A percentile compares a stretch with the other conserved stretches of the same genome.
Evolutionary conservation across 352 stramenopile species (phyloP).

Genomic region (Pythium biforme): DNA sequence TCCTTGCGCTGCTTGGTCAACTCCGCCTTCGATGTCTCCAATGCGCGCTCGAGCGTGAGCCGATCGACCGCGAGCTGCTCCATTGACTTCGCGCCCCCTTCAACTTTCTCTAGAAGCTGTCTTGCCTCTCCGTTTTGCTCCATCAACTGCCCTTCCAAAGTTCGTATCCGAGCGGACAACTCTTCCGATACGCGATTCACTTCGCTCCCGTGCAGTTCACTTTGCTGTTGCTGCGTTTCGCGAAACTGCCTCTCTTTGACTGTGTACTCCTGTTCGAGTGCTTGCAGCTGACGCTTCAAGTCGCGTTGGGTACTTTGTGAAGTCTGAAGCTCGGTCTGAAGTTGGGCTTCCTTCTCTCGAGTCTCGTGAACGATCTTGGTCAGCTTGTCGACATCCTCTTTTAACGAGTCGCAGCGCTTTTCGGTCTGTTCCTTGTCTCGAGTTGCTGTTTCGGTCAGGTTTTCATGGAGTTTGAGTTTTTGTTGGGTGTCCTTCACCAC

Average conservation of each 20-base stretch:
- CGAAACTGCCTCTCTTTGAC: conserved; percentile 10
- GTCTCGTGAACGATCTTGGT: not conserved
- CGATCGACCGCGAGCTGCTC: conserved; percentile 28
- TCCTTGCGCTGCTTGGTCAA: conserved; percentile 50
- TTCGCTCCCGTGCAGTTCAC: conserved; percentile 11
- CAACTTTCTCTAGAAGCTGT: conserved; percentile 15
- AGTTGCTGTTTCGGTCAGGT: conserved; percentile 27
- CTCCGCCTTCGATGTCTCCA: conserved; percentile 38
- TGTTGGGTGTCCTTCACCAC: conserved; percentile 39
- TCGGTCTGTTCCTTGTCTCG: conserved; percentile 9
- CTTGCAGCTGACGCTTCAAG: conserved; percentile 1
- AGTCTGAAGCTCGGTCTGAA: conserved; percentile 11
- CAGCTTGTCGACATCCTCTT: not conserved
- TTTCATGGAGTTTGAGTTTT: conserved; percentile 34
- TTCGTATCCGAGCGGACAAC: conserved; percentile 11
- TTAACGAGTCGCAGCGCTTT: not conserved
- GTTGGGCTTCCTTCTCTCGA: not conserved
- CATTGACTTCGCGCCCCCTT: conserved; percentile 18
- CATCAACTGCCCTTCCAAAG: conserved; percentile 10
- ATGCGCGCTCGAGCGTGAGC: conserved; percentile 26
- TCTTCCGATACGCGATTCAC: conserved; percentile 12
- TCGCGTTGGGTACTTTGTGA: not conserved
- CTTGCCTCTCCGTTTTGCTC: conserved; percentile 15
- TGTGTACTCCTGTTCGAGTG: not conserved
- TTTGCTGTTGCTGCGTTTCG: not conserved